Evolutionary conservation across 78 protist species (phyloP), one percentile per base, ranked within the genome.

Genomic region (Dictyostelium capitatum): DNA sequence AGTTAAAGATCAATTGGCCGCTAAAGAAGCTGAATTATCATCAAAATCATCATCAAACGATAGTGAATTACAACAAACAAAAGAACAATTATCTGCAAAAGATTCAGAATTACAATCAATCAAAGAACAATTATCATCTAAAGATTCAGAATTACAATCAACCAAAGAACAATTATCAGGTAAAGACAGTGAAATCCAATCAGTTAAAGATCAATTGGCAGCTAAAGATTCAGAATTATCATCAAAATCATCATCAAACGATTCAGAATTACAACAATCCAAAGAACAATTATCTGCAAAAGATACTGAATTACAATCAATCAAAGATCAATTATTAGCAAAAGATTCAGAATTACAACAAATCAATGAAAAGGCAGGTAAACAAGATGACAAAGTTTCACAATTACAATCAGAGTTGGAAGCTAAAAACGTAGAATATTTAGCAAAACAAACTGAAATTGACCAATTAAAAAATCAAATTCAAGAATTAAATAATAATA

Each of bases 401-500:
- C 75, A 67, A 67, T 32, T 67, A 30, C 75, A 67, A 67, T 43
- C 25, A 62, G 70, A 62, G 11, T 62, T 62, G 28, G 70, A 62
- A 62, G 28, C n/a, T 23, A 62, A 62, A 62, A 62, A 62, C 70
- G 70, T 37, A n/a, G 70, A 62, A 25, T 62, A n/a, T 32, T 62
- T 62, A 62, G 23, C 70, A 25, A 67, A 67, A 67, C 75, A 67
- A 67, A 32, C 75, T 32, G 75, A 67, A 67, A 67, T 67, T 19
- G 75, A 67, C 30, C 75, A 67, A 67, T 67, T 67, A 67, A 67
- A 67, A 67, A 67, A 41, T 62, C 70, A 62, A 62, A 62, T 62
- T 25, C 70, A 62, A 62, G 70, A 62, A 25, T 62, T 62, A 62
- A 62, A 19, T 20, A 57, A n/a, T 23, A 57, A 9, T 19, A 56